phyloP scores from a whole-genome alignment of 306 rosid species.

The Styphnolobium japonicum region DNA sequence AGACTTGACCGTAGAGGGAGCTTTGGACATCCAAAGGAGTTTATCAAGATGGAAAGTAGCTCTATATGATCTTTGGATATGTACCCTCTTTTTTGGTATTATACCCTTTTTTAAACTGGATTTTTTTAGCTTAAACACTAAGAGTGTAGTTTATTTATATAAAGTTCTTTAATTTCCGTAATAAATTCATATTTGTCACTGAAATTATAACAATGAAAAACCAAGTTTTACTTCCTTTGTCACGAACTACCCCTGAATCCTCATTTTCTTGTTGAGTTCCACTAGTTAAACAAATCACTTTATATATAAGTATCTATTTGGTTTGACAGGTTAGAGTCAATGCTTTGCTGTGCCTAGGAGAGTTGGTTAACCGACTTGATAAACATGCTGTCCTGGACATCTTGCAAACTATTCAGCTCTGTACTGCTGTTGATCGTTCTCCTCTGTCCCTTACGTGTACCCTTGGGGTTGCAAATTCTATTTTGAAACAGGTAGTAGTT shows the following conservation, averaged over 20 bases:
- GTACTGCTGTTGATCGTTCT: conserved; percentile 93
- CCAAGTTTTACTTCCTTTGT: no score
- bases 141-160: neutral
- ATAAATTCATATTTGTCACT: neutral
- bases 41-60: no score
- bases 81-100: no score
- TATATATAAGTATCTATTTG: neutral
- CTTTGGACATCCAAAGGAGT: no score
- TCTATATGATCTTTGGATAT: neutral
- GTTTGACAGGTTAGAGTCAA: conserved; percentile 90
- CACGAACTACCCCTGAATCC: neutral
- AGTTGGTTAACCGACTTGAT: conserved; percentile 74
- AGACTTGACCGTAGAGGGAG: no score
- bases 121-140: neutral
- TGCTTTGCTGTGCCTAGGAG: conserved; percentile 92
- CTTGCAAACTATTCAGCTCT: conserved; percentile 95
- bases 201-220: neutral
- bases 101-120: neutral
- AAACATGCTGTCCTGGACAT: conserved; percentile 75
- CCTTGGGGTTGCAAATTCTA: conserved; percentile 93
- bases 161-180: neutral
- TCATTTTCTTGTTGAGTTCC: neutral
- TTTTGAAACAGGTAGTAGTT: conserved; percentile 76
- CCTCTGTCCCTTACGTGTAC: conserved; percentile 99
- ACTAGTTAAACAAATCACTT: neutral